These are phyloP conservation scores for Trichoderma sp. DNA, from an alignment of 2,329 filamentous ascomycete genomes.

Conservation along the genomic window DNA sequence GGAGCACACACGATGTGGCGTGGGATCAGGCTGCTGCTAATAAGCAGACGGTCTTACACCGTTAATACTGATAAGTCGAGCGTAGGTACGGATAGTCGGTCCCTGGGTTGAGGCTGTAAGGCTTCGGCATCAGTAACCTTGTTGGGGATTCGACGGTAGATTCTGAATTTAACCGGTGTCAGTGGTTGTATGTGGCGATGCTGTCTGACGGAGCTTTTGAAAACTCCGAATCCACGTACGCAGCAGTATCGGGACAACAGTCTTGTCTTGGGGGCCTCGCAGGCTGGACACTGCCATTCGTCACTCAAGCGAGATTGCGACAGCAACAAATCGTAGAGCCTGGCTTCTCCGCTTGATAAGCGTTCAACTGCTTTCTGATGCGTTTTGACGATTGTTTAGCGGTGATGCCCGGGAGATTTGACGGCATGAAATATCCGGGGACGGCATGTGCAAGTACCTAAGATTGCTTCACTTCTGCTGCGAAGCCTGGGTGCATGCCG, in stretches of 20 bases:
- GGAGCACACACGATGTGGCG: neutral
- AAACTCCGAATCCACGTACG: constrained; percentile 9
- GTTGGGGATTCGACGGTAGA: too few species aligned
- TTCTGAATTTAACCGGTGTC: neutral
- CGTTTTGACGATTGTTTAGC: neutral
- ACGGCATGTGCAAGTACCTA: neutral
- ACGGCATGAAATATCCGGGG: neutral
- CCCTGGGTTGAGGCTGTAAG: too few species aligned
- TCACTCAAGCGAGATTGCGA: neutral
- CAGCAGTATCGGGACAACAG: neutral
- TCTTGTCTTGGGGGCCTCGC: neutral
- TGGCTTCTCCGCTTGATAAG: neutral
- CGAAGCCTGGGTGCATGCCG: neutral
- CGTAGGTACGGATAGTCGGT: too few species aligned
- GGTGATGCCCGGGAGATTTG: neutral
- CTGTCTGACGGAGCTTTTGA: constrained; percentile 4
- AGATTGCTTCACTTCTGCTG: neutral
- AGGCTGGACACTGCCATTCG: neutral
- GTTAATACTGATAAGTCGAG: too few species aligned
- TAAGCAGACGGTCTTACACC: neutral
- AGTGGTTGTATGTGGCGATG: neutral
- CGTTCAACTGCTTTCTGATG: neutral
- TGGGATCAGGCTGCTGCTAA: neutral
- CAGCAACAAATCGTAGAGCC: neutral
- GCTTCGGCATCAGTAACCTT: too few species aligned